Evolutionary conservation across 129 eudicot genomes (phyloP).

Genomic region (Arctium lappa): DNA sequence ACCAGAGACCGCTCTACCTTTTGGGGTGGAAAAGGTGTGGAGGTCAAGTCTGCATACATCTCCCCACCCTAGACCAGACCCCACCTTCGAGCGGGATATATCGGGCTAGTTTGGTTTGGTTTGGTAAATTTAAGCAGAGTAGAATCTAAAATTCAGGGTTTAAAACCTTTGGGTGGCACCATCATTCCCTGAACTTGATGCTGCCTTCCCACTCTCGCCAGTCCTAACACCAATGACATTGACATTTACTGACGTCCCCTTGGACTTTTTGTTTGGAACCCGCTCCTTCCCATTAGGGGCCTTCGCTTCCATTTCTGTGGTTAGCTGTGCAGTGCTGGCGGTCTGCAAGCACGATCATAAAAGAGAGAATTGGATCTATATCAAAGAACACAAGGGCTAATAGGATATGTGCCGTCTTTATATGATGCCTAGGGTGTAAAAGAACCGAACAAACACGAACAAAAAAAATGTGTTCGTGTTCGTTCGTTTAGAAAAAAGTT

Average conservation of each 20-base stretch:
- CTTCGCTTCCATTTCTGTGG: constrained; percentile 56
- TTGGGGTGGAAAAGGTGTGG: background rate
- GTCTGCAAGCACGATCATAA: constrained; percentile 25
- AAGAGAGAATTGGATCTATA: background rate
- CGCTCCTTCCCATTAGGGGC: constrained; percentile 47
- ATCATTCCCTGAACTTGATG: constrained; percentile 95
- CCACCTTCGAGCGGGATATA: background rate
- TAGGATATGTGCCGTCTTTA: background rate
- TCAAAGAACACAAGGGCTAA: background rate
- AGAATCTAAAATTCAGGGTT: background rate
- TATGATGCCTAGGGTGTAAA: background rate
- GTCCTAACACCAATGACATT: constrained; percentile 39
- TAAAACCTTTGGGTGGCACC: constrained; percentile 77
- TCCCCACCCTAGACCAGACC: background rate
- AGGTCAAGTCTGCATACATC: background rate
- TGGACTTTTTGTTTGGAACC: constrained; percentile 47
- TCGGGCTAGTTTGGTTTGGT: background rate
- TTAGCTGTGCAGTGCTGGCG: constrained; percentile 38
- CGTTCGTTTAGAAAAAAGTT: too few relatives aligned
- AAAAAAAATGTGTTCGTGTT: too few relatives aligned
- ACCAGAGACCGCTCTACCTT: background rate
- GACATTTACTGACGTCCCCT: constrained; percentile 53
- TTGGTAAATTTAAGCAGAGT: background rate
- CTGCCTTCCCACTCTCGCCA: constrained; percentile 64
- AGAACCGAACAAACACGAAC: too few relatives aligned